These are phyloP conservation scores for Hypsizygus marmoreus DNA, from an alignment of 768 basidiomycete genomes.

Conservation along the genomic window DNA sequence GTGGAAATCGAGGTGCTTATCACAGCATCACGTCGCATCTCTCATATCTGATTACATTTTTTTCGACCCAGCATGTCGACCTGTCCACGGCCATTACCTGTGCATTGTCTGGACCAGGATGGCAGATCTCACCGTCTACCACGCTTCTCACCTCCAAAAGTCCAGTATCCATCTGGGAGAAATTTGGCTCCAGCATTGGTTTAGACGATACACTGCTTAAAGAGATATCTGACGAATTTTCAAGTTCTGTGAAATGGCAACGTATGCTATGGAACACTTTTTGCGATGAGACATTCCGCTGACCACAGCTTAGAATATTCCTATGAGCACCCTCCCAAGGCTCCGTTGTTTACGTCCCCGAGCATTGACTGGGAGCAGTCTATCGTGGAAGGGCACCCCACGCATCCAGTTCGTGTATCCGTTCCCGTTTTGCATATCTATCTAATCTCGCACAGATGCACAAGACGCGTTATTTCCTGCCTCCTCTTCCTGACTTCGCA, in stretches of 20 bases:
- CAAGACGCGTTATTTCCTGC: constrained; percentile 53
- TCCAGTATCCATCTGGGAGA: constrained; percentile 45
- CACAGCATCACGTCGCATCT: neutral
- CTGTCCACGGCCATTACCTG: constrained; percentile 27
- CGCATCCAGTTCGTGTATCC: constrained; percentile 48
- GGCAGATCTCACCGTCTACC: constrained; percentile 22
- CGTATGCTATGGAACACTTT: constrained; percentile 30
- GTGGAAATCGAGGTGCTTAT: constrained; percentile 13
- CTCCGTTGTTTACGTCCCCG: constrained; percentile 45
- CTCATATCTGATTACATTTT: neutral
- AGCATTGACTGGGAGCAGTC: constrained; percentile 65
- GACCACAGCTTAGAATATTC: constrained; percentile 36
- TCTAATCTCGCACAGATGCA: constrained; percentile 47
- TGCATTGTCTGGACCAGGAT: constrained; percentile 27
- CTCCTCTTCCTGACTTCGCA: constrained; percentile 44
- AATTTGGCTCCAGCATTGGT: constrained; percentile 37
- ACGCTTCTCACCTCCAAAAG: constrained; percentile 30
- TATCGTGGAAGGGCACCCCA: constrained; percentile 62
- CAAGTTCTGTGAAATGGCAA: constrained; percentile 56
- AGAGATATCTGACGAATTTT: constrained; percentile 50
- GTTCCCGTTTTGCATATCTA: neutral
- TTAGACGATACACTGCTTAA: constrained; percentile 33
- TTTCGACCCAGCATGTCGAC: constrained; percentile 28
- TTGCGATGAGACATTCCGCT: neutral
- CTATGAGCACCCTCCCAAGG: constrained; percentile 48